Evolutionary conservation across 768 basidiomycete genomes (phyloP), one percentile per base, ranked within the genome.

Genomic region (Exsudoporus frostii): DNA sequence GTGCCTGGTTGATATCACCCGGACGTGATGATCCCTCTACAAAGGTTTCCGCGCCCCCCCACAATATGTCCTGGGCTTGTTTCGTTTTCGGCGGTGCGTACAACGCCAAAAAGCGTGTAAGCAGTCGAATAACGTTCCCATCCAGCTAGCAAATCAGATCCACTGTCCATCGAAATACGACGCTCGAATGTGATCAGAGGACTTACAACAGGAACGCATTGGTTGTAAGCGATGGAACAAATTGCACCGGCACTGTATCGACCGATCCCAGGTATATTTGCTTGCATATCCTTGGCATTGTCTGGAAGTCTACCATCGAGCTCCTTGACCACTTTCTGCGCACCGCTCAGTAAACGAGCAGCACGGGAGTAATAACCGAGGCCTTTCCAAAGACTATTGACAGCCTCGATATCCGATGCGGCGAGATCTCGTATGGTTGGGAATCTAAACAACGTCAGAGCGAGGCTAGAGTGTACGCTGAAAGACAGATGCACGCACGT

Each of bases 281-380:
- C 79, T 71, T 95, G 86, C 79, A 98, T 81, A 24, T 86, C 85
- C 60, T 79, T 81, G 5, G 89, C 86, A 62, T 88, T 92, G 49
- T 83, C 77, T 2, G 95, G 95, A 14, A 98, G 77, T 52, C 75
- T 76, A 22, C 93, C 93, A 30, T 70, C 70, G 48, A 82, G 80
- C 20, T 88, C 77, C 36, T 74, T 67, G 19, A 92, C 82, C 30
- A 82, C 86, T 56, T 86, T 91, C 67, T 92, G 81, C 0, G 95
- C 91, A n/a, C 89, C 94, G 5, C 76, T 76, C 7, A 97, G 79
- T 22, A 98, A 74, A 20, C 92, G 83, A 42, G 87, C 82, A 17
- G 91, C 92, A 39, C 92, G 83, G 37, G 88, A 88, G 69, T 95
- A 95, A 70, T 94, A 95, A 7, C 93, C 92, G 3, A 95, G 76